Evolutionary conservation across 169 alveolate species (phyloP).

Genomic region (Blepharisma undulans): DNA sequence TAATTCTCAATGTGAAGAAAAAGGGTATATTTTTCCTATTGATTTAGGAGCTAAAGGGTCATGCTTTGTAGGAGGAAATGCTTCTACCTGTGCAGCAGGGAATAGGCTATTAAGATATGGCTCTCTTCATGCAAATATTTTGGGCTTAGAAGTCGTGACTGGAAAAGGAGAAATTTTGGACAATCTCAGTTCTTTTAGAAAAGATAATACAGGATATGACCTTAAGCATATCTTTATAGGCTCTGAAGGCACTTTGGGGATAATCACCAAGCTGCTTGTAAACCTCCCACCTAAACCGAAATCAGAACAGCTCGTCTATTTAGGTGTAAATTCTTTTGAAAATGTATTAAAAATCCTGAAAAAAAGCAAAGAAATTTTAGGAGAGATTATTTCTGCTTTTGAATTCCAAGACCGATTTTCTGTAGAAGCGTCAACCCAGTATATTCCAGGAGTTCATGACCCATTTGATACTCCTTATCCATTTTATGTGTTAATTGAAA

Average conservation of each 20-base stretch:
- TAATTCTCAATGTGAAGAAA: slow-evolving; percentile 46
- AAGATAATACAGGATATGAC: slow-evolving; percentile 82
- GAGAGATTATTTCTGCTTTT: slow-evolving; percentile 57
- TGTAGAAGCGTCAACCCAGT: not conserved
- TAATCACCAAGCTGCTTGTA: slow-evolving; percentile 78
- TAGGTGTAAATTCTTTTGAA: slow-evolving; percentile 57
- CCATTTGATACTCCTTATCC: slow-evolving; percentile 45
- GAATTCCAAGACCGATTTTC: slow-evolving; percentile 57
- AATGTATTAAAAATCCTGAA: slow-evolving; percentile 40
- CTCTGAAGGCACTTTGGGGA: slow-evolving; percentile 87
- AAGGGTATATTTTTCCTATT: slow-evolving; percentile 68
- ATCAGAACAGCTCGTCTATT: slow-evolving; percentile 35
- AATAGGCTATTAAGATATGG: slow-evolving; percentile 78
- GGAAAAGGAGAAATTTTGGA: slow-evolving; percentile 71
- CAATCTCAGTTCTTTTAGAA: slow-evolving; percentile 55
- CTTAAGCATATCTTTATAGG: slow-evolving; percentile 83
- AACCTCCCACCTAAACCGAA: slow-evolving; percentile 60
- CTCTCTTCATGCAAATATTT: slow-evolving; percentile 63
- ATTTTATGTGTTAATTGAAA: slow-evolving; percentile 59
- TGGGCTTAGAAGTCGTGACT: slow-evolving; percentile 82
- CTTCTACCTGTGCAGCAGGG: slow-evolving; percentile 90
- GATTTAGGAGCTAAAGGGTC: slow-evolving; percentile 89
- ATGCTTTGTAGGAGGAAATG: slow-evolving; percentile 87
- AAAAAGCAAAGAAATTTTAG: not conserved
- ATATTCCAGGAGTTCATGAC: slow-evolving; percentile 2